A percentile compares a stretch with the other conserved stretches of the same genome.
phyloP scores from a whole-genome alignment of 352 stramenopile species.

The Thalassiosira livingstoniorum region DNA sequence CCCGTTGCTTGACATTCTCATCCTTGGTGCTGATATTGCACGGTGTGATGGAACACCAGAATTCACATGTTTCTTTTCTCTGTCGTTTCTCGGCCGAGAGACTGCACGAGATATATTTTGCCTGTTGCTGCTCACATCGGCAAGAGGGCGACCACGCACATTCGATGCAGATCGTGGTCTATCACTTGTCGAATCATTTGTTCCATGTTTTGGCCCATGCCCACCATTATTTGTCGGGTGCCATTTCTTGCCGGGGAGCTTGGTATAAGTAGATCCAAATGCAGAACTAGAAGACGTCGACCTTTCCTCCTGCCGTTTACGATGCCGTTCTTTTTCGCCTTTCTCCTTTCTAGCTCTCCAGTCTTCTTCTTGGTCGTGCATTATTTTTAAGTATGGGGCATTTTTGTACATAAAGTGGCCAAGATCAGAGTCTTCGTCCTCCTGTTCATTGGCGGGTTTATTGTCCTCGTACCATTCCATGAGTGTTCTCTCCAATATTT shows the following conservation, averaged over 20 bases:
- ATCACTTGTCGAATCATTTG: neutral
- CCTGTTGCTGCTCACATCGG: slow-evolving; percentile 44
- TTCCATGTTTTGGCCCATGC: neutral
- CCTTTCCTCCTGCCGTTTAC: slow-evolving; percentile 79
- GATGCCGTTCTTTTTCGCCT: slow-evolving; percentile 70
- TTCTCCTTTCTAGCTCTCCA: slow-evolving; percentile 80
- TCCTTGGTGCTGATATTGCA: slow-evolving; percentile 32
- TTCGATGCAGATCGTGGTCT: slow-evolving; percentile 42
- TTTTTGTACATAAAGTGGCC: slow-evolving; percentile 80
- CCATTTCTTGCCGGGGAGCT: slow-evolving; percentile 54
- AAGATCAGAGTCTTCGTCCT: slow-evolving; percentile 36
- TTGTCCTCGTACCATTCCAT: slow-evolving; percentile 71
- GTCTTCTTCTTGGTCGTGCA: slow-evolving; percentile 78
- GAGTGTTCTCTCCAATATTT: slow-evolving; percentile 71
- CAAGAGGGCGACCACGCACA: slow-evolving; percentile 32
- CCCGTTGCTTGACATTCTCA: slow-evolving; percentile 18
- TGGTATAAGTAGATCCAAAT: slow-evolving; percentile 49
- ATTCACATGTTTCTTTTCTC: slow-evolving; percentile 11
- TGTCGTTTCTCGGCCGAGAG: slow-evolving; percentile 11
- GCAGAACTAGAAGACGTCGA: slow-evolving; percentile 16
- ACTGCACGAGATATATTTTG: slow-evolving; percentile 26
- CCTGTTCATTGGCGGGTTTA: slow-evolving; percentile 50
- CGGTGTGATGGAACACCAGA: slow-evolving; percentile 20
- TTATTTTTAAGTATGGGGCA: slow-evolving; percentile 69
- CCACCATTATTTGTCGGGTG: slow-evolving; percentile 10